Evolutionary conservation across 306 rosid genomes (phyloP).

Genomic region (Trifolium dubium): DNA sequence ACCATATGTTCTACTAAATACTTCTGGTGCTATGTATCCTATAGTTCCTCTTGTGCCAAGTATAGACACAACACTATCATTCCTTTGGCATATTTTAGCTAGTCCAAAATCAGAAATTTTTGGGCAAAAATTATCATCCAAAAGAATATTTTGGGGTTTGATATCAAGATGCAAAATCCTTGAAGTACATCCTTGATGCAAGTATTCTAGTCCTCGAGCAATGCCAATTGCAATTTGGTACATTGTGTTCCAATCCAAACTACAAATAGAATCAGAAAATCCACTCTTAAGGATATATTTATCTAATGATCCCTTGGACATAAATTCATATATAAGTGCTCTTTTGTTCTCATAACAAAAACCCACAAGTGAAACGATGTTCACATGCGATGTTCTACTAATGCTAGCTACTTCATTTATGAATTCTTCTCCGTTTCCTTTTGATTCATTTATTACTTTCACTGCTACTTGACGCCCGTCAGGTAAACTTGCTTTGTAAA

Average conservation of each 20-base stretch:
- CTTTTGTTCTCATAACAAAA: not conserved
- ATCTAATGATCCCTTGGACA: not conserved
- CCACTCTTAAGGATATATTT: not conserved
- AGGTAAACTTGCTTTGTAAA: not conserved
- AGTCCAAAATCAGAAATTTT: not conserved
- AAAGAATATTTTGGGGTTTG: not conserved
- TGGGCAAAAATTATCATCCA: not conserved
- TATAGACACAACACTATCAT: not conserved
- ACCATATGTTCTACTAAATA: not conserved
- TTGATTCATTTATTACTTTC: not conserved
- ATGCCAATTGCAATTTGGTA: slow-evolving; percentile 3
- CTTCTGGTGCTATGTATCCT: not conserved
- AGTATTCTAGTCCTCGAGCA: not conserved
- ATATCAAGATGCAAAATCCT: not conserved
- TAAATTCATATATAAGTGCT: not conserved
- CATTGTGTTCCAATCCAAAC: not conserved
- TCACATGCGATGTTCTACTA: not conserved
- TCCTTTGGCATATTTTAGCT: not conserved
- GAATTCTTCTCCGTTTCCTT: not conserved
- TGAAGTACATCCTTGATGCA: not conserved
- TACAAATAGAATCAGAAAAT: not conserved
- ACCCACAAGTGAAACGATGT: not conserved
- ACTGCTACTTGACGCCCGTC: not conserved
- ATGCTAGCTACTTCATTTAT: not conserved
- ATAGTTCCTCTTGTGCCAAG: not conserved